phyloP scores from a whole-genome alignment of 1,139 yeast genomes.

The Lodderomyces pseudojiufengensis region DNA sequence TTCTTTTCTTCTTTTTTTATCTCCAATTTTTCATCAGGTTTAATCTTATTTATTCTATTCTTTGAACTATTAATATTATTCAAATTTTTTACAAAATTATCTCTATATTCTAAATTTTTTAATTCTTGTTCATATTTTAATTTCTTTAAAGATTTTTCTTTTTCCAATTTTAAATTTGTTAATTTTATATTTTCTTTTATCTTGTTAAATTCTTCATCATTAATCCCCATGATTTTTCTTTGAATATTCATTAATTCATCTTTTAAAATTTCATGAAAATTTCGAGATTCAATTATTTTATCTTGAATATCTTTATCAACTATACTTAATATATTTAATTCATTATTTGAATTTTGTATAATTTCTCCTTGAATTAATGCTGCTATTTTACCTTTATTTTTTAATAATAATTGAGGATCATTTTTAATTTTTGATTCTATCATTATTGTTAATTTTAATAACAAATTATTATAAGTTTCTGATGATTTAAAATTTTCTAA shows the following conservation, averaged over 20 bases:
- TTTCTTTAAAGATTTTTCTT: constrained; percentile 4
- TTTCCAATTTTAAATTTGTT: constrained; percentile 10
- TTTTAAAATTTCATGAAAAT: constrained; percentile 33
- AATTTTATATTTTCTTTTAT: constrained; percentile 11
- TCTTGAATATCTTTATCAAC: constrained; percentile 48
- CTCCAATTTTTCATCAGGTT: constrained; percentile 1
- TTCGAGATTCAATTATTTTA: constrained; percentile 42
- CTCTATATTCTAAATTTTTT: constrained; percentile 17
- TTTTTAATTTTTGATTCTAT: constrained; percentile 45
- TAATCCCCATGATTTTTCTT: constrained; percentile 32
- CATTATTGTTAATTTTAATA: constrained; percentile 39
- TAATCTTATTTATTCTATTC: not conserved
- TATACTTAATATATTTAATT: constrained; percentile 23
- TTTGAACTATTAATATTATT: constrained; percentile 13
- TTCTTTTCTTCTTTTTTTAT: constrained; percentile 4
- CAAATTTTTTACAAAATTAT: constrained; percentile 27
- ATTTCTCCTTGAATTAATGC: constrained; percentile 53
- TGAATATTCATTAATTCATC: constrained; percentile 35
- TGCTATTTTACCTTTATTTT: constrained; percentile 50
- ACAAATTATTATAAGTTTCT: constrained; percentile 40
- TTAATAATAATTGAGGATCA: constrained; percentile 47
- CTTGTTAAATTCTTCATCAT: constrained; percentile 39
- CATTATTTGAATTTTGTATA: constrained; percentile 3
- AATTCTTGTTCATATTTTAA: constrained; percentile 11
- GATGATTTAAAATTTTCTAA: constrained; percentile 43